Evolutionary conservation across 2,329 filamentous ascomycete species (phyloP).

Genomic region (Plenodomus lindquistii): DNA sequence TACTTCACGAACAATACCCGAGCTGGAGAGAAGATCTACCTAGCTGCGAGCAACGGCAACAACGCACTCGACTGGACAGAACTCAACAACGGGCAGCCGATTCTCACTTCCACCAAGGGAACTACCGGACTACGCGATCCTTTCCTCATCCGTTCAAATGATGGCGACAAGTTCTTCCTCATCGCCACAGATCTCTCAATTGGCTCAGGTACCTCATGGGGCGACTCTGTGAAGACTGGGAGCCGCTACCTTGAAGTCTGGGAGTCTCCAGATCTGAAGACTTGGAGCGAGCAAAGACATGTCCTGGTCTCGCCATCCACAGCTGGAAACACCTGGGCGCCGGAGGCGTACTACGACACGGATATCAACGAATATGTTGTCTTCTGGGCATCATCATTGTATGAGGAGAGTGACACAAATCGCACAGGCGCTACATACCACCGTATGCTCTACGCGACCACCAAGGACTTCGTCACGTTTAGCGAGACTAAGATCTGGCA

Average conservation of each 20-base stretch:
- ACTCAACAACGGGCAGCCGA: conserved; percentile 53
- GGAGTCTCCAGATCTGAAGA: conserved; percentile 56
- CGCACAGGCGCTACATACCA: conserved; percentile 54
- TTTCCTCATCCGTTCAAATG: conserved; percentile 56
- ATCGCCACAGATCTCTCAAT: conserved; percentile 60
- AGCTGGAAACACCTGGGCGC: conserved; percentile 60
- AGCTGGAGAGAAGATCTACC: conserved; percentile 57
- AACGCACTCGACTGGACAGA: conserved; percentile 57
- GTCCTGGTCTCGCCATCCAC: conserved; percentile 54
- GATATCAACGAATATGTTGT: conserved; percentile 48
- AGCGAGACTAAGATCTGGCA: conserved; percentile 56
- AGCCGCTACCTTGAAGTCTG: conserved; percentile 59
- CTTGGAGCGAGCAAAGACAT: conserved; percentile 57
- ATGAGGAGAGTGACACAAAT: conserved; percentile 46
- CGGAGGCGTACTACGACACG: conserved; percentile 56
- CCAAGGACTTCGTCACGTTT: conserved; percentile 57
- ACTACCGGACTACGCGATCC: conserved; percentile 58
- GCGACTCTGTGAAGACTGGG: conserved; percentile 51
- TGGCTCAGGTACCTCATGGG: conserved; percentile 59
- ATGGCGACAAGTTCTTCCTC: conserved; percentile 57
- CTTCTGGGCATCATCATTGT: conserved; percentile 56
- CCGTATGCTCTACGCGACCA: conserved; percentile 58
- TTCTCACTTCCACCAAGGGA: conserved; percentile 52
- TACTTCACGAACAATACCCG: conserved; percentile 55
- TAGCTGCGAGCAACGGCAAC: conserved; percentile 58